Evolutionary conservation across 148 eudicot species (phyloP), one percentile per base, ranked within the genome.

Genomic region (Vaccinium corymbosum): DNA sequence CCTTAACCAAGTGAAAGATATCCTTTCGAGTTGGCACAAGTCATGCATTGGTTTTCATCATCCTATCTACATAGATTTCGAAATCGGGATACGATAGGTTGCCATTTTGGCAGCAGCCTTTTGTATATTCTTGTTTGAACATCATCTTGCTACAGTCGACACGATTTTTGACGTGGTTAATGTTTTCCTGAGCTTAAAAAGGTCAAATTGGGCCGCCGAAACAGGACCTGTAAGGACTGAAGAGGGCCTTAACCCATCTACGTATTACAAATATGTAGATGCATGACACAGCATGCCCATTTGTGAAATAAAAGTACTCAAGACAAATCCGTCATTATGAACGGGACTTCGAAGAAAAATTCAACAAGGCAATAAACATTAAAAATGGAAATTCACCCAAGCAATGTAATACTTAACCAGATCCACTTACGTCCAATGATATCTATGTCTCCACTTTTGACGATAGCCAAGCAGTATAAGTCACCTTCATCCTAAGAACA

Each of bases 381-480:
- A 13, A 68, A 57, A 57, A 57, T 19, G 62, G 62, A 57, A 46
- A 32, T 32, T 14, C 48, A 38, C 29, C 1, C 25, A 74, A 76
- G 50, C 25, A n/a, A 22, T 2, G 22, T 19, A 15, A 25, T 25
- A 15, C 12, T 48, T 27, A 29, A 27, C 2, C 73, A 68, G 73
- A 68, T 68, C 73, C 6, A 87, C 94, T 92, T 74, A 92, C 94
- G 90, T 74, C 92, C 94, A 57, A 92, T 89, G 81, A 92, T 89
- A 84, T 89, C 86, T 51, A 95, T 81, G 80, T 93, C 92, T 22
- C 78, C 92, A 83, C 94, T 89, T 86, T 87, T 88, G 83, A 89
- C 81, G 19, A 95, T 64, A 49, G 88, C 97, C 85, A 95, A 88
- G 86, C 98, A 95, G 81, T 90, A 92, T 4, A 88, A 59, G 68